Percentiles rank a stretch among this genome's conserved stretches.
phyloP scores from a whole-genome alignment of 495 filamentous ascomycete species.

The Aspergillus homomorphus region DNA sequence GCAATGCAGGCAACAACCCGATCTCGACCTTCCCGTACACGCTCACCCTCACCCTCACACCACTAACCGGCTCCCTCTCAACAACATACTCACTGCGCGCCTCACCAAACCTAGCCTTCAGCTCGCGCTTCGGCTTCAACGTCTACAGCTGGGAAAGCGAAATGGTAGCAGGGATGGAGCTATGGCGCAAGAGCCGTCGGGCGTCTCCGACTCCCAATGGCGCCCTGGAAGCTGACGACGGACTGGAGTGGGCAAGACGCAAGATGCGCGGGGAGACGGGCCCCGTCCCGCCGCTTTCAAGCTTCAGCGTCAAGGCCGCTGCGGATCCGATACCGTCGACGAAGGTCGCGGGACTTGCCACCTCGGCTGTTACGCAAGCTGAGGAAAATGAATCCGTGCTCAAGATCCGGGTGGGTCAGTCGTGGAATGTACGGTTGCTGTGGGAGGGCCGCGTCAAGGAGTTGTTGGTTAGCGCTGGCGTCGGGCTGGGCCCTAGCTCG shows the following conservation, averaged over 20 bases:
- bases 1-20: constrained; percentile 25
- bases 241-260: constrained; percentile 43
- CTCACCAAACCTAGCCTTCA: constrained; percentile 74
- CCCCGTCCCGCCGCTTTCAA: constrained; percentile 22
- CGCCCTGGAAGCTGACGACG: constrained; percentile 35
- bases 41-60: constrained; percentile 85
- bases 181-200: constrained; percentile 66
- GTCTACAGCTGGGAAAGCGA: constrained; percentile 98
- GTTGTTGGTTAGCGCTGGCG: constrained; percentile 84
- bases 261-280: constrained; percentile 34
- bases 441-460: constrained; percentile 97
- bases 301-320: no score
- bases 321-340: constrained; percentile 36
- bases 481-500: constrained; percentile 59
- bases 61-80: constrained; percentile 86
- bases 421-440: constrained; percentile 74
- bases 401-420: constrained; percentile 84
- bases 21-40: constrained; percentile 74
- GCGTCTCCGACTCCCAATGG: not conserved
- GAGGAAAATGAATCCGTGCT: constrained; percentile 80
- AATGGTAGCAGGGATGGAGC: constrained; percentile 81
- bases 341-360: no score
- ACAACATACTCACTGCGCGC: constrained; percentile 88
- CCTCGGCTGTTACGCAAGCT: no score
- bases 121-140: constrained; percentile 92